Percentiles rank a stretch among this genome's conserved stretches.
These are phyloP conservation scores for Dryadomyces quercus-mongolicae DNA, from an alignment of 2,329 filamentous ascomycete species.

Conservation along the genomic window DNA sequence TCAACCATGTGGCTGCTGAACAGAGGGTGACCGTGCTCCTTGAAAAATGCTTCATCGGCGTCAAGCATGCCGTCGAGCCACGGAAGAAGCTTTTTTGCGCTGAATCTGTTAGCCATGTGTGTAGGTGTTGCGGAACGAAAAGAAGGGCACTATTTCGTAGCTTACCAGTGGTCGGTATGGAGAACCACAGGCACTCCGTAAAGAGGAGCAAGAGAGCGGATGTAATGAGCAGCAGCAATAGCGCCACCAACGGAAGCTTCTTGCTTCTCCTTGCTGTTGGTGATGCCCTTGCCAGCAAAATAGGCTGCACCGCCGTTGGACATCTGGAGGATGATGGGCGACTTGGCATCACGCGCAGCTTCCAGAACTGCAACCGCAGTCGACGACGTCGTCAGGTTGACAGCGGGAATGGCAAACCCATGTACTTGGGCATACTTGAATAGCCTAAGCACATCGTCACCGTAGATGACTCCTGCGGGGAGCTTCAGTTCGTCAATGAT, in stretches of 20 bases:
- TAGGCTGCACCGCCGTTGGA: constrained; percentile 89
- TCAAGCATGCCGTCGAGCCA: constrained; percentile 96
- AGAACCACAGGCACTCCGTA: constrained; percentile 89
- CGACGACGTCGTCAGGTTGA: constrained; percentile 91
- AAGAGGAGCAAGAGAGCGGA: constrained; percentile 71
- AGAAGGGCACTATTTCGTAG: neutral
- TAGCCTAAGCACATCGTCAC: constrained; percentile 47
- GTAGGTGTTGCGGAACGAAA: neutral
- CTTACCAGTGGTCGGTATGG: constrained; percentile 68
- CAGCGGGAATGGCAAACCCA: constrained; percentile 77
- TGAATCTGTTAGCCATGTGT: constrained; percentile 26
- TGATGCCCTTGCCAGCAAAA: constrained; percentile 83
- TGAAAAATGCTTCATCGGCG: constrained; percentile 91
- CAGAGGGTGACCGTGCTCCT: constrained; percentile 80
- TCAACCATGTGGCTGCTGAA: constrained; percentile 97
- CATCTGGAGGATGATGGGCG: constrained; percentile 85
- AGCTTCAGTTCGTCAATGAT: constrained; percentile 30
- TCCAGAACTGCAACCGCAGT: constrained; percentile 53
- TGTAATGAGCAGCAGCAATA: constrained; percentile 84
- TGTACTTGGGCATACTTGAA: constrained; percentile 87
- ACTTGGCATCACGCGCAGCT: constrained; percentile 83
- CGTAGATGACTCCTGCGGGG: constrained; percentile 42
- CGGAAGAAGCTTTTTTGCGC: constrained; percentile 97
- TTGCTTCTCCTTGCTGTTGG: constrained; percentile 77
- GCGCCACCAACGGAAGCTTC: constrained; percentile 78